Conservation (phyloP, 495 filamentous ascomycete species). For the Penicillium dipodomyicola region DNA sequence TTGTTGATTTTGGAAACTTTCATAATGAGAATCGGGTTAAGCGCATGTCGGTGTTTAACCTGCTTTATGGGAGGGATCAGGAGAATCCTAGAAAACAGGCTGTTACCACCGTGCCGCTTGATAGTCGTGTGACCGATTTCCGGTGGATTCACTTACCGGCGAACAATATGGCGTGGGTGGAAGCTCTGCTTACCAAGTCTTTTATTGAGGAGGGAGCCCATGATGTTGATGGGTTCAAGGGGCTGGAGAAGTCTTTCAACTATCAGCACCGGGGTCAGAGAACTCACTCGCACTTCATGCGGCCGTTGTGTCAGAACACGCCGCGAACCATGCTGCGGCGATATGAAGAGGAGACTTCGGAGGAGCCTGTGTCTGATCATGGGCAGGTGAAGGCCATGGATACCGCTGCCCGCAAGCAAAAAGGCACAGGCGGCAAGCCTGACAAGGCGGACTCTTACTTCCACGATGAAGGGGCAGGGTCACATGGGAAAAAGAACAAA, state of each 20-base stretch:
- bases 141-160: constrained; percentile 71
- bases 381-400: constrained; percentile 12
- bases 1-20: constrained; percentile 68
- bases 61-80: constrained; percentile 60
- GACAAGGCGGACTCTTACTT: constrained; percentile 32
- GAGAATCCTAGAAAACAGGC: constrained; percentile 51
- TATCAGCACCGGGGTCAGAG: constrained; percentile 62
- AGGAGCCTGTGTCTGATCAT: constrained; percentile 29
- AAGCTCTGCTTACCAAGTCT: constrained; percentile 61
- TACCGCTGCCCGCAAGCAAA: constrained; percentile 27
- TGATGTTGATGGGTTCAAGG: constrained; percentile 67
- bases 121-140: constrained; percentile 56
- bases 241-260: constrained; percentile 60
- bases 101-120: constrained; percentile 52
- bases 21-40: constrained; percentile 59
- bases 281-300: constrained; percentile 66
- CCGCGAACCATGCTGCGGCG: constrained; percentile 41
- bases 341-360: constrained; percentile 38
- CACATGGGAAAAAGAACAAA: constrained; percentile 39
- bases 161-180: constrained; percentile 59
- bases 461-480: constrained; percentile 34
- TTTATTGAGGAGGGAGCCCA: constrained; percentile 65
- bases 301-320: constrained; percentile 60
- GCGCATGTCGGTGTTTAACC: constrained; percentile 54
- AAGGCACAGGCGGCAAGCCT: constrained; percentile 25